These are phyloP conservation scores for Linnemannia exigua DNA, from an alignment of 192 early-diverging fungal genomes.

Conservation along the genomic window DNA sequence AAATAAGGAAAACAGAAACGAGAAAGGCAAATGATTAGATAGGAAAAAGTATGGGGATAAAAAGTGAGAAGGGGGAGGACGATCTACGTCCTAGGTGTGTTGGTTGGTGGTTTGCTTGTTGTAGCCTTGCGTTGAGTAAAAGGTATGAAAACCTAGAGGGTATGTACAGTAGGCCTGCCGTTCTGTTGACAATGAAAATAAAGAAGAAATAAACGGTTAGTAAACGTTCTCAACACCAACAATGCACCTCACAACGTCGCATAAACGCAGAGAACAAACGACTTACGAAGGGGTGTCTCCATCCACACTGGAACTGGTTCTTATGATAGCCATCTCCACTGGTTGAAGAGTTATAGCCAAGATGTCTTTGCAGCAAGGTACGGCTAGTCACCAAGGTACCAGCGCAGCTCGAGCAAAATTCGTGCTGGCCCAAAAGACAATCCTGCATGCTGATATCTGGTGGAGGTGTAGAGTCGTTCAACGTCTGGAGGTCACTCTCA, in stretches of 20 bases:
- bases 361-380: constrained; percentile 64
- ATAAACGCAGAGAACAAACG: not conserved
- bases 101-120: not conserved
- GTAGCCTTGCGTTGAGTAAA: not conserved
- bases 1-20: constrained; percentile 6
- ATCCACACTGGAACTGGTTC: constrained; percentile 69
- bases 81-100: not conserved
- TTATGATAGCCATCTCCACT: constrained; percentile 63
- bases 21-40: constrained; percentile 10
- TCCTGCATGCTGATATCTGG: constrained; percentile 70
- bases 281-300: constrained; percentile 72
- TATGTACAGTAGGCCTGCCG: constrained; percentile 49
- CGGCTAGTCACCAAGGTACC: constrained; percentile 64
- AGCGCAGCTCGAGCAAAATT: constrained; percentile 58
- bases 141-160: constrained; percentile 25
- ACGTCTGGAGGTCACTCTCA: constrained; percentile 21
- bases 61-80: not conserved
- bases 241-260: not conserved
- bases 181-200: constrained; percentile 13
- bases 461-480: constrained; percentile 40
- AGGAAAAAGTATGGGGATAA: not conserved
- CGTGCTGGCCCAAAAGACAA: constrained; percentile 62
- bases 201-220: not conserved
- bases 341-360: constrained; percentile 68
- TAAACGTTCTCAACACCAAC: not conserved